phyloP scores from a whole-genome alignment of 2,329 filamentous ascomycete species.

The Penicillium olsonii region DNA sequence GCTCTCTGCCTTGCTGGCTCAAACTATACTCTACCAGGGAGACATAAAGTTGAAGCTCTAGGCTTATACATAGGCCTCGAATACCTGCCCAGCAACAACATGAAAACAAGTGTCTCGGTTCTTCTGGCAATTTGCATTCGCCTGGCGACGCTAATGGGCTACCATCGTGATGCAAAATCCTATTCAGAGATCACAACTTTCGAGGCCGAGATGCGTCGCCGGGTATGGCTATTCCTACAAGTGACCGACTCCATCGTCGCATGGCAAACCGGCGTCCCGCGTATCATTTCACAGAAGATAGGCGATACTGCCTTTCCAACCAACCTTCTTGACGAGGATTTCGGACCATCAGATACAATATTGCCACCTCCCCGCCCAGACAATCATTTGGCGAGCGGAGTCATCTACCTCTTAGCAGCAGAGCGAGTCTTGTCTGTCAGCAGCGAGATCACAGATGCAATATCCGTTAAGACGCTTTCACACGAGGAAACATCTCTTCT shows the following conservation, averaged over 20 bases:
- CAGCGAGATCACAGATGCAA: no score
- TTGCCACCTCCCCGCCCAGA: constrained; percentile 55
- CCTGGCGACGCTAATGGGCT: constrained; percentile 61
- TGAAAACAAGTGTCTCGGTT: constrained; percentile 53
- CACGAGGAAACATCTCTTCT: no score
- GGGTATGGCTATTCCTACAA: constrained; percentile 37
- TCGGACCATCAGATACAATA: constrained; percentile 49
- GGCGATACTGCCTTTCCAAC: constrained; percentile 58
- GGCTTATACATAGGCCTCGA: constrained; percentile 22
- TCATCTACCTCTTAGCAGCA: constrained; percentile 18
- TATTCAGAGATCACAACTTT: constrained; percentile 55
- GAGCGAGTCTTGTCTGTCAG: constrained; percentile 41
- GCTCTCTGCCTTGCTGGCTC: constrained; percentile 23
- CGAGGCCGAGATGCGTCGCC: constrained; percentile 54
- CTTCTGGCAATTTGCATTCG: constrained; percentile 56
- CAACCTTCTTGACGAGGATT: constrained; percentile 62
- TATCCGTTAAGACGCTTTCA: no score
- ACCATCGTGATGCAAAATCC: constrained; percentile 57
- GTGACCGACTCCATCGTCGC: constrained; percentile 58
- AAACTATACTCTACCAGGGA: constrained; percentile 24
- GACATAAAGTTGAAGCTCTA: constrained; percentile 27
- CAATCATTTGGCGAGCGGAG: background rate
- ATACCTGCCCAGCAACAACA: constrained; percentile 20
- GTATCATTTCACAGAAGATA: constrained; percentile 58
- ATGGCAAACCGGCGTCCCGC: constrained; percentile 64